Evolutionary conservation across 257 asterid species (phyloP).

Genomic region (Solanum corneliomulleri): DNA sequence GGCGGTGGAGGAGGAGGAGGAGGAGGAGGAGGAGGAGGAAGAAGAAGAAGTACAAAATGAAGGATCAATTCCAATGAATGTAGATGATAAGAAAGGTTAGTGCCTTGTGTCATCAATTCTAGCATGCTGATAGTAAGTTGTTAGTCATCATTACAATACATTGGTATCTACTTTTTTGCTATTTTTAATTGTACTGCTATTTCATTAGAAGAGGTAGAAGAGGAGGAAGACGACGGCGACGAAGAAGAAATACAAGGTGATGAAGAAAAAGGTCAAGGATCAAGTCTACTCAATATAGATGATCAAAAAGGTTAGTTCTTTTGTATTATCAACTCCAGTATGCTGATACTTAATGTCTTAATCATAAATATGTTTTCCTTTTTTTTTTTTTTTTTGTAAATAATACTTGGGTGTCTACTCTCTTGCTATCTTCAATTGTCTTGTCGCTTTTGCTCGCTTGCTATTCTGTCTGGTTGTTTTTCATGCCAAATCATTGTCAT

Average conservation of each 20-base stretch:
- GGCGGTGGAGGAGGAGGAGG: too few species aligned
- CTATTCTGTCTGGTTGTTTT: not conserved
- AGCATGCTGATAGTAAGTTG: not conserved
- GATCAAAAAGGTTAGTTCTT: not conserved
- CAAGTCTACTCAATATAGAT: not conserved
- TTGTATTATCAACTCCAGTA: not conserved
- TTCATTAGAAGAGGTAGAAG: not conserved
- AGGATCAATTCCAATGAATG: not conserved
- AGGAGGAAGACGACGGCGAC: not conserved
- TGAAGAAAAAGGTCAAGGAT: not conserved
- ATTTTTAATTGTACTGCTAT: not conserved
- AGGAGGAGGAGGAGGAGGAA: not conserved
- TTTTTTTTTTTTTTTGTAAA: not conserved
- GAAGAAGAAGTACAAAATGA: not conserved
- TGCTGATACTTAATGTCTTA: not conserved
- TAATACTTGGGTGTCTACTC: not conserved
- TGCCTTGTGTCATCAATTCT: not conserved
- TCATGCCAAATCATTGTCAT: not conserved
- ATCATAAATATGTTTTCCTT: not conserved
- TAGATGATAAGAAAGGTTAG: not conserved
- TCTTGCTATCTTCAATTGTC: not conserved
- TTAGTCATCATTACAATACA: not conserved
- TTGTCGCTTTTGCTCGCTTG: not conserved
- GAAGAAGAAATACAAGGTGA: not conserved
- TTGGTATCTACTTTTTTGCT: not conserved